These are phyloP conservation scores for Echites panduratus DNA, from an alignment of 257 asterid species.

Conservation along the genomic window DNA sequence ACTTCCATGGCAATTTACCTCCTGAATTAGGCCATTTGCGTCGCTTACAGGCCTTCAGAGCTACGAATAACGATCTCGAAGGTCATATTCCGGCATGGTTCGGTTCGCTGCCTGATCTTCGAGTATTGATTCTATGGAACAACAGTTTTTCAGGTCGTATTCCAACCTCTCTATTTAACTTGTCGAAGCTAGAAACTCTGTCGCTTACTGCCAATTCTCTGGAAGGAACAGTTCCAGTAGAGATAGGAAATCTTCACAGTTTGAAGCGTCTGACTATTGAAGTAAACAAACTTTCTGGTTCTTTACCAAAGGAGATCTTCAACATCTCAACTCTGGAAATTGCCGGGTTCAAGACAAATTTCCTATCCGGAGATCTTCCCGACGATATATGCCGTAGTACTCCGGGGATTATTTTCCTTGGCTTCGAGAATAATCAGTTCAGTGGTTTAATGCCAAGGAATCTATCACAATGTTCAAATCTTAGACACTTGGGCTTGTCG, in stretches of 20 bases:
- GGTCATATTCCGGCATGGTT: conserved; percentile 12
- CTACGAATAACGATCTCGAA: background rate
- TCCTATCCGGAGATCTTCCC: conserved; percentile 15
- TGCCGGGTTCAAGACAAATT: background rate
- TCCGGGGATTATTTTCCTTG: background rate
- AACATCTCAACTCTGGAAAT: conserved; percentile 14
- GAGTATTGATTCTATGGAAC: background rate
- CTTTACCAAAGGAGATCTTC: conserved; percentile 14
- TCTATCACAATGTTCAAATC: conserved; percentile 13
- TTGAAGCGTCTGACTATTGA: background rate
- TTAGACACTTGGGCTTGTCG: conserved; percentile 8
- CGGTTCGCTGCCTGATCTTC: conserved; percentile 5
- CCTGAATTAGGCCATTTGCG: background rate
- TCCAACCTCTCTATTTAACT: conserved; percentile 19
- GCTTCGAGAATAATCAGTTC: background rate
- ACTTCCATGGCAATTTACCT: conserved; percentile 20
- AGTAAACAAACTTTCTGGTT: conserved; percentile 6
- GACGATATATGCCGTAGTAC: background rate
- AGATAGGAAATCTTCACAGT: conserved; percentile 18
- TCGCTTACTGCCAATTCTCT: conserved; percentile 15
- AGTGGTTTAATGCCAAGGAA: conserved; percentile 8
- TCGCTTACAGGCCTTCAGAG: conserved; percentile 5
- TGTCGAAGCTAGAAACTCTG: conserved; percentile 15
- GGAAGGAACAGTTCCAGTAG: conserved; percentile 23
- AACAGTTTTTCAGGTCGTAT: conserved; percentile 19